phyloP scores from a whole-genome alignment of 495 filamentous ascomycete species.

The Podospora anserina region DNA sequence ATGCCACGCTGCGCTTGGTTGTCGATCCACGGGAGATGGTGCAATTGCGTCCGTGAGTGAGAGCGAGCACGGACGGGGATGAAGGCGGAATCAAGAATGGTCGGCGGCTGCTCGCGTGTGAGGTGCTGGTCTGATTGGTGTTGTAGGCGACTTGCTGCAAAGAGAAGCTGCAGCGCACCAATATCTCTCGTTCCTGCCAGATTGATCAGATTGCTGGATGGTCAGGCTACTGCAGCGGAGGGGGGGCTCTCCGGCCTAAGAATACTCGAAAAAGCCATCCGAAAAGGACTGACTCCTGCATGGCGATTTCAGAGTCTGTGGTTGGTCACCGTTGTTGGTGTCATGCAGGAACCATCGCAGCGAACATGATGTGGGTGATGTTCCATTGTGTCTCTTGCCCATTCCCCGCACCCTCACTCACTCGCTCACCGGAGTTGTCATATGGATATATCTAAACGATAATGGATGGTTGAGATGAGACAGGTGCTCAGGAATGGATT shows the following conservation, averaged over 20 bases:
- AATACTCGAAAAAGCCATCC: neutral
- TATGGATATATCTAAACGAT: neutral
- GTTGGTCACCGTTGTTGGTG: constrained; percentile 12
- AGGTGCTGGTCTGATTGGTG: constrained; percentile 17
- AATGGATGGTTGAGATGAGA: neutral
- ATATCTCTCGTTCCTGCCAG: neutral
- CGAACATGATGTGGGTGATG: constrained; percentile 4
- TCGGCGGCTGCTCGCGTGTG: constrained; percentile 16
- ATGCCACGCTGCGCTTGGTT: neutral
- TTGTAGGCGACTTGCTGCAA: constrained; percentile 4
- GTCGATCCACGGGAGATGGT: constrained; percentile 3
- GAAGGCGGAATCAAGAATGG: neutral
- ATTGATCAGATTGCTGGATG: neutral
- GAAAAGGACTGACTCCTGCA: constrained; percentile 7
- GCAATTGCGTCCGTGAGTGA: neutral
- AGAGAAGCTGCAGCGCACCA: neutral
- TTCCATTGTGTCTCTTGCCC: constrained; percentile 7
- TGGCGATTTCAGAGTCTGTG: constrained; percentile 4
- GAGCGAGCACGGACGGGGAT: neutral
- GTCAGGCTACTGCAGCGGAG: neutral
- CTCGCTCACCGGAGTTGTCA: neutral
- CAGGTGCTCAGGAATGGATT: neutral
- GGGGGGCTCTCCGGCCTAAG: constrained; percentile 5
- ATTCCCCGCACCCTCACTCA: constrained; percentile 3
- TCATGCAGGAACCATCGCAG: constrained; percentile 19